Percentiles rank a stretch among this genome's conserved stretches.
phyloP scores from a whole-genome alignment of 371 early-diverging fungal species.

The Mucor saturninus region DNA sequence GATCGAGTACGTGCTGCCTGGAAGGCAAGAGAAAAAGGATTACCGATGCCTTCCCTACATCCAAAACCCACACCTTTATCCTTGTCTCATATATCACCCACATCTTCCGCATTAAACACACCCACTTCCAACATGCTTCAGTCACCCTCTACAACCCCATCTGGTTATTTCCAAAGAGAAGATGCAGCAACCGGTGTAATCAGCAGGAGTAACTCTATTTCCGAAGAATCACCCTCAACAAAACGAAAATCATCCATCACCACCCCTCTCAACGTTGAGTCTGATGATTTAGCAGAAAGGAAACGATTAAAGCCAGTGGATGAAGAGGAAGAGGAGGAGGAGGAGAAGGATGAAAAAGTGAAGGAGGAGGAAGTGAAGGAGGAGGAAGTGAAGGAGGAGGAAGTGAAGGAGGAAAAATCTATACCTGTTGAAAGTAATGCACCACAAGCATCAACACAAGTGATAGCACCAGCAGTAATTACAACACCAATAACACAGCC shows the following conservation, averaged over 20 bases:
- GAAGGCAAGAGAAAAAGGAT: constrained; percentile 63
- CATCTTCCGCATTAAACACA: constrained; percentile 8
- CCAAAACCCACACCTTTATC: not conserved
- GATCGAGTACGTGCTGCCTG: constrained; percentile 64
- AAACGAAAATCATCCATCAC: constrained; percentile 17
- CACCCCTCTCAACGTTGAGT: constrained; percentile 1
- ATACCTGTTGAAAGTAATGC: constrained; percentile 8
- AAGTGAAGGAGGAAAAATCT: not conserved
- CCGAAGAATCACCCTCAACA: constrained; percentile 6
- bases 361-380: not conserved
- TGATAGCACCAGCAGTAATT: not conserved
- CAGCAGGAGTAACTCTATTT: constrained; percentile 19
- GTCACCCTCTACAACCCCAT: constrained; percentile 1
- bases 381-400: not conserved
- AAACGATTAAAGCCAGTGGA: constrained; percentile 5
- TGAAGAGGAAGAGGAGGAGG: not conserved
- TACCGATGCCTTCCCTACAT: constrained; percentile 36
- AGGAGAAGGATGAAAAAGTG: not conserved
- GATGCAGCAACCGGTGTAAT: not conserved
- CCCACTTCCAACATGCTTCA: constrained; percentile 10
- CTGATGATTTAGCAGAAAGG: not conserved
- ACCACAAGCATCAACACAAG: not conserved
- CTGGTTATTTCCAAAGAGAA: constrained; percentile 16
- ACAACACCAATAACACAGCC: not conserved
- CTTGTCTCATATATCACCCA: constrained; percentile 2